phyloP scores from a whole-genome alignment of 2,329 filamentous ascomycete genomes.

The Blumeriella jaapii region DNA sequence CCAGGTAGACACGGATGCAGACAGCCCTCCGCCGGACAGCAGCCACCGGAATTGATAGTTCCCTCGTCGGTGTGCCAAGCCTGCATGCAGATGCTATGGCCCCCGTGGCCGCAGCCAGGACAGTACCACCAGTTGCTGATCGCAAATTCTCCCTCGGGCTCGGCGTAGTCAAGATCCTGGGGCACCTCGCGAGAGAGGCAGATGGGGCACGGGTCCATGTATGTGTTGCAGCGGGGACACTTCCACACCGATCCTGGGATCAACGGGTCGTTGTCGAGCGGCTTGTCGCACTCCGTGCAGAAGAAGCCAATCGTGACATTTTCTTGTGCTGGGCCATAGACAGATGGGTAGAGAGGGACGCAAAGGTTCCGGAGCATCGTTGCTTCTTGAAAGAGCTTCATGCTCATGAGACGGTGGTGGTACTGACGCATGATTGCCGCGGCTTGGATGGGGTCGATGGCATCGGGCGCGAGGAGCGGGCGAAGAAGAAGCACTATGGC shows the following conservation, averaged over 20 bases:
- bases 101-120: slow-evolving; percentile 49
- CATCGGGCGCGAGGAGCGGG: slow-evolving; percentile 41
- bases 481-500: slow-evolving; percentile 49
- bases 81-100: slow-evolving; percentile 47
- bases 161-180: slow-evolving; percentile 3
- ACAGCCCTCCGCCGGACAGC: slow-evolving; percentile 54
- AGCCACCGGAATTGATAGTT: slow-evolving; percentile 37
- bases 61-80: slow-evolving; percentile 41
- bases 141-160: slow-evolving; percentile 1
- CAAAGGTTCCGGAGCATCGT: slow-evolving; percentile 50
- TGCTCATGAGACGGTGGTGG: slow-evolving; percentile 45
- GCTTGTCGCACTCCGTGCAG: slow-evolving; percentile 45
- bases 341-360: slow-evolving; percentile 38
- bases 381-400: slow-evolving; percentile 49
- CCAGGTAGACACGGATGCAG: slow-evolving; percentile 52
- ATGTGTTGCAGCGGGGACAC: slow-evolving; percentile 44
- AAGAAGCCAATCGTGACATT: slow-evolving; percentile 41
- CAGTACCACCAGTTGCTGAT: slow-evolving; percentile 47
- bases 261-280: slow-evolving; percentile 31
- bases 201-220: slow-evolving; percentile 46
- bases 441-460: slow-evolving; percentile 46
- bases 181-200: slow-evolving; percentile 36
- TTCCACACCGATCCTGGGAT: slow-evolving; percentile 37
- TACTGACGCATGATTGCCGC: slow-evolving; percentile 46
- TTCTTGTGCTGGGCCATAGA: slow-evolving; percentile 43